Conservation (phyloP, 257 asterid genomes). For the Salvia miltiorrhiza region DNA sequence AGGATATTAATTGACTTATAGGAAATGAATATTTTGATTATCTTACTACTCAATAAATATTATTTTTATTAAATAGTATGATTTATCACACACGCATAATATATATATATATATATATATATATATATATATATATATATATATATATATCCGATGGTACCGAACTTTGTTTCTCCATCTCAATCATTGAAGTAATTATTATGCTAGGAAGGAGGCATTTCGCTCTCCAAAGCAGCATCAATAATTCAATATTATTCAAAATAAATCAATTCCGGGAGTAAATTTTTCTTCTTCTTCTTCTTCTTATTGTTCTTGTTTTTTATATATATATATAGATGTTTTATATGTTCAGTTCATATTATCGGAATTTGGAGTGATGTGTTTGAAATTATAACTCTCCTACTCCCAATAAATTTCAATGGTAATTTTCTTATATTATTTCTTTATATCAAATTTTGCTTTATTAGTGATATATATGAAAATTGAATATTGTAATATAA, state of each 20-base stretch:
- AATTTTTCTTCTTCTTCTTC: background rate
- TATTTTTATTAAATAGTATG: no score
- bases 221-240: background rate
- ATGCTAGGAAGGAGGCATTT: slow-evolving; percentile 13
- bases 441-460: background rate
- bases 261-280: background rate
- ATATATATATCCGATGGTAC: slow-evolving; percentile 16
- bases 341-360: background rate
- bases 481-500: background rate
- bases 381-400: background rate
- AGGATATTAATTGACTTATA: no score
- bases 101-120: no score
- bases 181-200: slow-evolving; percentile 25
- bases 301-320: background rate
- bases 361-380: background rate
- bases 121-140: no score
- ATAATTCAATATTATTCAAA: no score
- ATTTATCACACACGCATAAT: no score
- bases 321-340: background rate
- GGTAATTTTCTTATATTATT: background rate
- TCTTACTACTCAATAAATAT: no score
- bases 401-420: background rate
- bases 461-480: background rate
- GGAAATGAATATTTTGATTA: no score
- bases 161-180: background rate